Percentiles rank a stretch among this genome's conserved stretches.
Evolutionary conservation across 73 alveolate species (phyloP).

Genomic region (Paramecium sonneborni): DNA sequence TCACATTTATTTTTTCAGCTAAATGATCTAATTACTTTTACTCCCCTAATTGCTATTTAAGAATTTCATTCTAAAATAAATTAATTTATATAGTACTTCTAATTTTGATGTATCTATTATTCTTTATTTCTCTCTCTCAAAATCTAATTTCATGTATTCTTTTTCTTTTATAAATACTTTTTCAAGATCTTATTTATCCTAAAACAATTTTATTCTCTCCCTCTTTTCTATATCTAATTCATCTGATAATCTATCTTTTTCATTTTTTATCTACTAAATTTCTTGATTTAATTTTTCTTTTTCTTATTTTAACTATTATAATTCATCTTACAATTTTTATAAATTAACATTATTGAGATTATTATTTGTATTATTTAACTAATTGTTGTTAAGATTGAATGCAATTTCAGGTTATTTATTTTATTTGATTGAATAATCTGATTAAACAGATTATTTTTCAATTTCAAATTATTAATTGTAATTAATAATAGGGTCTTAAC

Average conservation of each 20-base stretch:
- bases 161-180: neutral
- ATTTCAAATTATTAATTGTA: neutral
- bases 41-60: neutral
- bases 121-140: constrained; percentile 38
- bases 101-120: neutral
- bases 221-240: constrained; percentile 30
- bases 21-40: constrained; percentile 11
- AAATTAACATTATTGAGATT: neutral
- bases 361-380: neutral
- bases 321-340: neutral
- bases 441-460: constrained; percentile 4
- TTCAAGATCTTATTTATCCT: constrained; percentile 4
- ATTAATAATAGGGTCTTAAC: neutral
- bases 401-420: neutral
- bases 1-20: neutral
- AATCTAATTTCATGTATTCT: neutral
- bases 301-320: neutral
- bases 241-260: neutral
- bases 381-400: neutral
- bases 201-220: neutral
- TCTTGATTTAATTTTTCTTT: neutral
- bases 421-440: constrained; percentile 25
- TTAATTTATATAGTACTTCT: neutral
- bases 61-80: neutral
- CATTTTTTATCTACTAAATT: neutral